Evolutionary conservation across 768 basidiomycete species (phyloP).

Genomic region (Asterophora parasitica): DNA sequence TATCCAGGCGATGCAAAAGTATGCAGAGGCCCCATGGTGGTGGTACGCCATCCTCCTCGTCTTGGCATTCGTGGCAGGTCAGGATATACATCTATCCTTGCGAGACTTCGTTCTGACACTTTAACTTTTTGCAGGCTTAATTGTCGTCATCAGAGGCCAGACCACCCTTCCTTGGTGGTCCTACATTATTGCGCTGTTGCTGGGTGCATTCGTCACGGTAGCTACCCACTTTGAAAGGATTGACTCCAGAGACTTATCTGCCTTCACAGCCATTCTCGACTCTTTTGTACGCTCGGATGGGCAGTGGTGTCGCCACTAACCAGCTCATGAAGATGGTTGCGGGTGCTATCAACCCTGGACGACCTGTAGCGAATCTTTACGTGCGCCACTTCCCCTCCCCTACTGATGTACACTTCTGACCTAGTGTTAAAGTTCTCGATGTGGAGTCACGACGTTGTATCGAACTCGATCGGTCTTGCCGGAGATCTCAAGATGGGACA

Average conservation of each 20-base stretch:
- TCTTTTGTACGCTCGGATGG: conserved; percentile 52
- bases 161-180: conserved; percentile 63
- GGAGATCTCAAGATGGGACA: conserved; percentile 71
- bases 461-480: conserved; percentile 48
- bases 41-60: conserved; percentile 51
- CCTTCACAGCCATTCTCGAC: conserved; percentile 47
- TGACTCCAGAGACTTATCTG: neutral
- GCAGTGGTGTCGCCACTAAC: conserved; percentile 55
- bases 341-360: conserved; percentile 54
- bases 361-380: conserved; percentile 67
- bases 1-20: conserved; percentile 48
- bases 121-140: conserved; percentile 35
- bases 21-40: conserved; percentile 57
- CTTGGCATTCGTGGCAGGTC: conserved; percentile 53
- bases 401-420: neutral
- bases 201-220: conserved; percentile 42
- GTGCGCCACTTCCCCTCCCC: conserved; percentile 26
- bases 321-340: conserved; percentile 66
- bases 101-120: neutral
- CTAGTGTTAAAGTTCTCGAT: conserved; percentile 46
- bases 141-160: conserved; percentile 52
- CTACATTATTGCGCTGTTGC: conserved; percentile 50
- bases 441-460: conserved; percentile 62
- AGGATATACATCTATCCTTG: conserved; percentile 2
- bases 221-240: neutral